These are phyloP conservation scores for Pezicula carpinea DNA, from an alignment of 2,329 filamentous ascomycete genomes.

Conservation along the genomic window DNA sequence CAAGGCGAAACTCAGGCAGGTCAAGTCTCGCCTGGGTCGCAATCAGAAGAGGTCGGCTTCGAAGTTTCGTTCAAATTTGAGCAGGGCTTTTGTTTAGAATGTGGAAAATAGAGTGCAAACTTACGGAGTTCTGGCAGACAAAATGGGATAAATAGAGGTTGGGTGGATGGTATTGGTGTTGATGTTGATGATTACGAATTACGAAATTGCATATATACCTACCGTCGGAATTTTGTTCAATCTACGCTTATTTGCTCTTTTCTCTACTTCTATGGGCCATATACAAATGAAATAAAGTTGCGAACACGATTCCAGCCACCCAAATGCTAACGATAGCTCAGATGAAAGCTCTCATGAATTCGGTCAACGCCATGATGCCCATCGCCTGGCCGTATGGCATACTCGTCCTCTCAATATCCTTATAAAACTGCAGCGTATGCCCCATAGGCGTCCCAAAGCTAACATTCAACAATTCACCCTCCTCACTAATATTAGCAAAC, in stretches of 20 bases:
- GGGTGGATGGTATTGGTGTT: no score
- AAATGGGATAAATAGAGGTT: no score
- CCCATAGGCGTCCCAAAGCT: slow-evolving; percentile 81
- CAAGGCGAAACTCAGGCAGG: background rate
- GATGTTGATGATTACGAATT: no score
- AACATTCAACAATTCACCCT: slow-evolving; percentile 68
- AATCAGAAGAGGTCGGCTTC: background rate
- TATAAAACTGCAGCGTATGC: slow-evolving; percentile 67
- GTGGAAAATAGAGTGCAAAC: background rate
- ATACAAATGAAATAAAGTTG: no score
- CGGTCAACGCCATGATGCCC: slow-evolving; percentile 77
- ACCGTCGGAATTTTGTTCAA: no score
- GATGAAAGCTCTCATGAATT: slow-evolving; percentile 61
- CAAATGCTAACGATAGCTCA: background rate
- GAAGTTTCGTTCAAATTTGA: slow-evolving; percentile 1
- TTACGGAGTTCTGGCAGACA: background rate
- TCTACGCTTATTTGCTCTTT: no score
- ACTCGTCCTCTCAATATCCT: slow-evolving; percentile 68
- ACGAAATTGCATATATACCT: no score
- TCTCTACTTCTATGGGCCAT: no score
- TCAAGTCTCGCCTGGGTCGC: background rate
- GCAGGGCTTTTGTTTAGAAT: background rate
- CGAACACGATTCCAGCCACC: no score
- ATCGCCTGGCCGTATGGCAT: slow-evolving; percentile 86
- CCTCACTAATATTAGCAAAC: slow-evolving; percentile 56